phyloP scores from a whole-genome alignment of 2,329 filamentous ascomycete species.

The Diaporthe sp. region DNA sequence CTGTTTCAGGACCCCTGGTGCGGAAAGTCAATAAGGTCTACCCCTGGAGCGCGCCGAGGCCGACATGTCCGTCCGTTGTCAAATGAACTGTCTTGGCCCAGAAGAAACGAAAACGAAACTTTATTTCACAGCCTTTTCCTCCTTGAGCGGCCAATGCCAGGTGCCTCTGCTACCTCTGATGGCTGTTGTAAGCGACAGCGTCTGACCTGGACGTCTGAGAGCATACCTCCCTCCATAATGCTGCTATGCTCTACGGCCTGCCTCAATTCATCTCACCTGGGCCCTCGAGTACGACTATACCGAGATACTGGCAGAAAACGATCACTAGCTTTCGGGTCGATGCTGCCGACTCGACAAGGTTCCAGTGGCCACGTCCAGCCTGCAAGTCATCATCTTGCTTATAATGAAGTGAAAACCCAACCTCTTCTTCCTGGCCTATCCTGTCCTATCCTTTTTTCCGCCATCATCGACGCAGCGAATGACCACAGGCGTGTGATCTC shows the following conservation, averaged over 20 bases:
- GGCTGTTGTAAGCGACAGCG: conserved; percentile 4
- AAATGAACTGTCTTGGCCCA: conserved; percentile 30
- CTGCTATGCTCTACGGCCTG: neutral
- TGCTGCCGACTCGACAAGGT: conserved; percentile 23
- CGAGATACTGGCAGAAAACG: conserved; percentile 26
- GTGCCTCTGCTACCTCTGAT: neutral
- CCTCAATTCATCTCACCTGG: neutral
- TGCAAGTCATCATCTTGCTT: conserved; percentile 30
- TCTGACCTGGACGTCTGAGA: neutral
- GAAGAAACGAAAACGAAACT: conserved; percentile 29
- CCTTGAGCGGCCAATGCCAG: conserved; percentile 11
- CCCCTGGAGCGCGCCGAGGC: conserved; percentile 24
- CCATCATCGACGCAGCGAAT: conserved; percentile 7
- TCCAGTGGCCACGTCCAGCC: neutral
- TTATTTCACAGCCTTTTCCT: conserved; percentile 1
- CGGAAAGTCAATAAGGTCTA: conserved; percentile 10
- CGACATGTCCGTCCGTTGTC: conserved; percentile 24
- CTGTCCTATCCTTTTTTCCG: neutral
- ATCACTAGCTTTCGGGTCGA: conserved; percentile 11
- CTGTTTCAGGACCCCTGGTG: conserved; percentile 27
- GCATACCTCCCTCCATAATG: conserved; percentile 6
- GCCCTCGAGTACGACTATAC: neutral
- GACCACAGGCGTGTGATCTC: conserved; percentile 18
- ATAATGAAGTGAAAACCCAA: conserved; percentile 22
- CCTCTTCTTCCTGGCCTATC: neutral